Percentiles rank a stretch among this genome's conserved stretches.
Evolutionary conservation across 805 yeast species (phyloP).

Genomic region (Lipomyces mesembrius): DNA sequence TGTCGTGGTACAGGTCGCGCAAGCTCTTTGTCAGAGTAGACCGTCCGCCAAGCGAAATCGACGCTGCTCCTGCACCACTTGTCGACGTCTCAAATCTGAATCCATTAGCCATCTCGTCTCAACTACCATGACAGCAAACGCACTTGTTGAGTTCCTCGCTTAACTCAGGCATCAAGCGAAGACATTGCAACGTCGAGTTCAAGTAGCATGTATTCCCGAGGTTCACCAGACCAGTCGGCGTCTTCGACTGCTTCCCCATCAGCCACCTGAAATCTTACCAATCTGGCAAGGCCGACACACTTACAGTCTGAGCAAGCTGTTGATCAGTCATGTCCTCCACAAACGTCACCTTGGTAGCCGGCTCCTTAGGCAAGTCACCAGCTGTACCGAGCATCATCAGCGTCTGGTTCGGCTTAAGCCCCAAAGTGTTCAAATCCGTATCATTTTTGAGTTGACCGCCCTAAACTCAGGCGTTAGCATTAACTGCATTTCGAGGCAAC

Average conservation of each 20-base stretch:
- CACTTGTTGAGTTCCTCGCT: constrained; percentile 49
- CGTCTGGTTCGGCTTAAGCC: constrained; percentile 65
- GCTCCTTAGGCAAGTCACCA: constrained; percentile 60
- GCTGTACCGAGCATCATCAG: constrained; percentile 94
- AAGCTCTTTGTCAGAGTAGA: constrained; percentile 46
- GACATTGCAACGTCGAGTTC: constrained; percentile 69
- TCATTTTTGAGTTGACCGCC: constrained; percentile 87
- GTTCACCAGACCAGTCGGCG: constrained; percentile 69
- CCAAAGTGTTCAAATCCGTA: constrained; percentile 55
- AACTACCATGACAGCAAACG: neutral
- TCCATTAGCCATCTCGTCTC: constrained; percentile 4
- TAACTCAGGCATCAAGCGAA: constrained; percentile 56
- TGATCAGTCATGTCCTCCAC: constrained; percentile 67
- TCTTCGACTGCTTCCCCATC: constrained; percentile 13
- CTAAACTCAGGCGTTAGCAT: constrained; percentile 13
- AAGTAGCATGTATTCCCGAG: constrained; percentile 80
- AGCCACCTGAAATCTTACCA: neutral
- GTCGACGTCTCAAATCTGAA: constrained; percentile 2
- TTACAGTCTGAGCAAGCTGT: constrained; percentile 48
- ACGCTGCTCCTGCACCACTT: neutral
- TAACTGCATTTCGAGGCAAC: neutral
- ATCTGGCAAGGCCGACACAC: constrained; percentile 36
- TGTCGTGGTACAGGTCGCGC: constrained; percentile 43
- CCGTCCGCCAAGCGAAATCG: constrained; percentile 5
- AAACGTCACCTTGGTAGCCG: constrained; percentile 60